A percentile compares a stretch with the other conserved stretches of the same genome.
Conservation (phyloP, 306 rosid species). For the Acacia melanoxylon region DNA sequence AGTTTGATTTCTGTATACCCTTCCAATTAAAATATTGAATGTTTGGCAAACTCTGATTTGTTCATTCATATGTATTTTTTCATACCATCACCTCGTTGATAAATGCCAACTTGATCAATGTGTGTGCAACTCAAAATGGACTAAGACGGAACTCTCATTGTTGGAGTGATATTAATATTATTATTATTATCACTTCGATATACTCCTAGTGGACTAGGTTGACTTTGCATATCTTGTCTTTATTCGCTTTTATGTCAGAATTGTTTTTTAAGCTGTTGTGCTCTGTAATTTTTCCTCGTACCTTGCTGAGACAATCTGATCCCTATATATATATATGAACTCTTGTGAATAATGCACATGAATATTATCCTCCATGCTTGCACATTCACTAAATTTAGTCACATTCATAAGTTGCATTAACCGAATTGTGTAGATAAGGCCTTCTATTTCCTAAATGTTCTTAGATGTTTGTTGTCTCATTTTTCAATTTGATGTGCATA, state of each 20-base stretch:
- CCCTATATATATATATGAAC: neutral
- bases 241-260: neutral
- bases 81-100: constrained; percentile 18
- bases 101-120: constrained; percentile 20
- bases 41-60: constrained; percentile 8
- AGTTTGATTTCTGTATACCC: constrained; percentile 8
- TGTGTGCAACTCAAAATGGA: constrained; percentile 8
- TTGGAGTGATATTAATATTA: neutral
- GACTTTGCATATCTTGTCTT: neutral
- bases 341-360: neutral
- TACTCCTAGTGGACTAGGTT: neutral
- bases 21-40: constrained; percentile 22
- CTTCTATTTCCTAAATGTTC: neutral
- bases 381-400: constrained; percentile 1
- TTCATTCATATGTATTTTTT: constrained; percentile 2
- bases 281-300: neutral
- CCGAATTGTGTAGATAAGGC: neutral
- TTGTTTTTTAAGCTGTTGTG: neutral
- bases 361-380: neutral
- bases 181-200: neutral
- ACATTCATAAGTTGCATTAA: constrained; percentile 18
- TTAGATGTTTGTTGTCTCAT: neutral
- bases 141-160: neutral
- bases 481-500: neutral
- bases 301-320: neutral